Conservation (phyloP, 768 basidiomycete species). For the Mrakia frigida region DNA sequence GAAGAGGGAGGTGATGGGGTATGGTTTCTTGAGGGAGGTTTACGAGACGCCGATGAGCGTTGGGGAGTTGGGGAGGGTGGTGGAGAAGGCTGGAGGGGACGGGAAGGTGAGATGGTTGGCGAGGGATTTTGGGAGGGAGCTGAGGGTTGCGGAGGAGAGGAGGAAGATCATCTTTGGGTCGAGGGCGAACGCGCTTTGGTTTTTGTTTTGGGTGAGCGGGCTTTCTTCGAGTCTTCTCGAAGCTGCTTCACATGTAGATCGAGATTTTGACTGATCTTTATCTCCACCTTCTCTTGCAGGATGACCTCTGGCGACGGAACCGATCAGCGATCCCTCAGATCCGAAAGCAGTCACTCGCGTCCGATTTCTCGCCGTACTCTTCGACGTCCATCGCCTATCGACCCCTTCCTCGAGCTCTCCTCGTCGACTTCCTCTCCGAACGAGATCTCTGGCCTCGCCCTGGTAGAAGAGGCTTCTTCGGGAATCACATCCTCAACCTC, state of each 20-base stretch:
- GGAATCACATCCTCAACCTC: slow-evolving; percentile 56
- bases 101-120: slow-evolving; percentile 49
- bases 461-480: slow-evolving; percentile 44
- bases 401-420: slow-evolving; percentile 58
- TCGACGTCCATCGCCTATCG: slow-evolving; percentile 66
- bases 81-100: slow-evolving; percentile 54
- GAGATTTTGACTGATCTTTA: background rate
- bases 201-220: slow-evolving; percentile 62
- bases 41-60: slow-evolving; percentile 56
- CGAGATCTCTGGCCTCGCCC: slow-evolving; percentile 53
- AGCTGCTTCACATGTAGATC: too few species aligned
- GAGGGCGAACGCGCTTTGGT: slow-evolving; percentile 66
- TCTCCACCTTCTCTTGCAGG: slow-evolving; percentile 45
- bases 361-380: slow-evolving; percentile 68
- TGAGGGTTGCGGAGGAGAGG: slow-evolving; percentile 48
- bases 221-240: background rate
- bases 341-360: slow-evolving; percentile 45
- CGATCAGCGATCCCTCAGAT: slow-evolving; percentile 55
- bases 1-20: slow-evolving; percentile 57
- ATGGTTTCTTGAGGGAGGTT: slow-evolving; percentile 59
- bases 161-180: slow-evolving; percentile 52
- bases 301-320: slow-evolving; percentile 71
- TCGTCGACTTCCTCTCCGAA: slow-evolving; percentile 62
- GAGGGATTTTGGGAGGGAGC: background rate
- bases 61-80: slow-evolving; percentile 49